Base-by-base conservation (phyloP, 768 basidiomycete genomes). In the Leccinellum luteum region DNA sequence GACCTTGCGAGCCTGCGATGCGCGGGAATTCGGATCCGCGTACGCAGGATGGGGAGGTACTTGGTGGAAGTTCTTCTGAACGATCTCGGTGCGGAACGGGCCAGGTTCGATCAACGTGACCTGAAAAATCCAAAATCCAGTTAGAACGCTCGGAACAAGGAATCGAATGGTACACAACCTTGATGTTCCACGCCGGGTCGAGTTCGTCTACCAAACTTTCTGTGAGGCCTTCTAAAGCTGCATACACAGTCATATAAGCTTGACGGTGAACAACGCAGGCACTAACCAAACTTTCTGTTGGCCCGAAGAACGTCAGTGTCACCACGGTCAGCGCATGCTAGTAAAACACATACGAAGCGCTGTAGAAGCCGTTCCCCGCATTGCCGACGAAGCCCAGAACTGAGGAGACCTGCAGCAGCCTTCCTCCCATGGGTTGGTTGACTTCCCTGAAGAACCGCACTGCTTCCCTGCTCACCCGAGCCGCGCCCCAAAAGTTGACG, bases 401-500 rank as follows among this genome's bases (percentile, higher is more conserved):
- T 1, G 78, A 78, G 32, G 72, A 73, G 19, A 71, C 70, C 45
- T 77, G 75, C 7, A 80, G 57, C 12, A 81, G 60, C 15, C 69
- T 63, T 1, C 79, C 78, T 9, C 75, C 77, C 0, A 59, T 55
- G 0, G 78, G 77, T 17, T 62, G 65, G 50, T 77, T 77, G 31
- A 71, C 68, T 41, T 75, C 73, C 10, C 76, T 69, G 61, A 79
- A 76, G 55, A 70, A 68, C 21, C 60, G 57, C 21, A 73, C 58
- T 0, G 74, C 69, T 44, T 75, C 66, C 45, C 51, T 62, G n/a
- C 56, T 66, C 27, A 78, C 70, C 38, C 67, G 60, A 19, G 58
- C 58, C 30, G 68, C 66, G 21, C 75, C 74, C 73, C 73, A 75
- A 52, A 76, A 76, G 45, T 66, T 68, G 53, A 72, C 68, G 4